Conservation (phyloP, 2,329 filamentous ascomycete species). For the Xylaria multiplex region DNA sequence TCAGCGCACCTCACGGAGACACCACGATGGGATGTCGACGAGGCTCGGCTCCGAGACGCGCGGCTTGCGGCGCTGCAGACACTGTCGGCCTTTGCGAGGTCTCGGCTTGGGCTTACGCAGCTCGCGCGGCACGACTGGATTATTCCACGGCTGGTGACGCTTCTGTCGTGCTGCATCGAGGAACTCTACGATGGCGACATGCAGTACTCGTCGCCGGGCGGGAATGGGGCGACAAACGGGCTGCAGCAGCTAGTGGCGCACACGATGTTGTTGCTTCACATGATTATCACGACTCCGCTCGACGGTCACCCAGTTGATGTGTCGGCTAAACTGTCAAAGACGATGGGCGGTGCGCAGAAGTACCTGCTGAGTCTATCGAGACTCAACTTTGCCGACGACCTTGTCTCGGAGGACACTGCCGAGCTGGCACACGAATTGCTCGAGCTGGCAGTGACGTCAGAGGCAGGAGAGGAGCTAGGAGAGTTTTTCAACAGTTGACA, state of each 20-base stretch:
- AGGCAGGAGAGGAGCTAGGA: constrained; percentile 63
- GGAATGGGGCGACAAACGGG: constrained; percentile 37
- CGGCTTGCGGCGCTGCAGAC: constrained; percentile 62
- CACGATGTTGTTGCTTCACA: constrained; percentile 61
- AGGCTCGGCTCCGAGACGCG: constrained; percentile 55
- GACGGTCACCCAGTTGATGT: constrained; percentile 67
- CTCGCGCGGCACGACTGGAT: constrained; percentile 75
- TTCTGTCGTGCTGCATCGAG: constrained; percentile 72
- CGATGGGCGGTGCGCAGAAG: constrained; percentile 80
- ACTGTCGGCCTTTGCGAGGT: constrained; percentile 68
- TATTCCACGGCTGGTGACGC: constrained; percentile 78
- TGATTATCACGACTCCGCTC: constrained; percentile 59
- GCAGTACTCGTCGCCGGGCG: constrained; percentile 41
- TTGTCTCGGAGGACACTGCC: constrained; percentile 82
- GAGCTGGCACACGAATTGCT: constrained; percentile 85
- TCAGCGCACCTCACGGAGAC: constrained; percentile 70
- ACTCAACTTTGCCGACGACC: constrained; percentile 81
- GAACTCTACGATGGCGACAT: constrained; percentile 74
- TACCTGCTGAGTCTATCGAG: constrained; percentile 83
- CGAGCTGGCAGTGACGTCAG: constrained; percentile 81
- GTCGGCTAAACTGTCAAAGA: constrained; percentile 73
- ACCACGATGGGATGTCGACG: constrained; percentile 56
- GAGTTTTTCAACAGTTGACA: constrained; percentile 51
- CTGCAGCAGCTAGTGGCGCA: constrained; percentile 61
- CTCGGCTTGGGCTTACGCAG: constrained; percentile 70